phyloP scores from a whole-genome alignment of 257 asterid species.

The Plectranthus barbatus region DNA sequence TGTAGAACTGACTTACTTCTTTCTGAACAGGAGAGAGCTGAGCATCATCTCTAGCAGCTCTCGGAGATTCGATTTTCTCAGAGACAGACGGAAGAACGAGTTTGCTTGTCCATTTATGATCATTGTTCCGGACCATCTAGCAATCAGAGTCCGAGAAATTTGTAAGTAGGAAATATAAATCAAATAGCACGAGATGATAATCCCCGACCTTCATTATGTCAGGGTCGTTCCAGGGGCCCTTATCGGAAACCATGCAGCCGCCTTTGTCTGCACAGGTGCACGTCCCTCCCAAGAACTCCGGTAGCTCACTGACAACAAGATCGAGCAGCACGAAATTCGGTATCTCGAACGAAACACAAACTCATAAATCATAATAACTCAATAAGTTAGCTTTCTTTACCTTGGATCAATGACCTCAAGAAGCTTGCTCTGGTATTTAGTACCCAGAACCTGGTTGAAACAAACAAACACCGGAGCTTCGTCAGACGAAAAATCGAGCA shows the following conservation, averaged over 20 bases:
- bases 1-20: constrained; percentile 43
- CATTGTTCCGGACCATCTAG: constrained; percentile 79
- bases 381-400: constrained; percentile 20
- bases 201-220: constrained; percentile 75
- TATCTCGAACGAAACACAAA: neutral
- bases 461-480: neutral
- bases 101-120: constrained; percentile 67
- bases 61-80: constrained; percentile 39
- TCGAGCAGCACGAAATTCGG: neutral
- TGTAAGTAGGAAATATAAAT: neutral
- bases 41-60: neutral
- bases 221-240: constrained; percentile 93
- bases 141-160: neutral
- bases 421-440: constrained; percentile 86
- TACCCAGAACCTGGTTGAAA: constrained; percentile 65
- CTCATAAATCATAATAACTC: neutral
- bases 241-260: constrained; percentile 88
- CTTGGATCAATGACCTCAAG: constrained; percentile 93
- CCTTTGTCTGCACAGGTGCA: constrained; percentile 90
- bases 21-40: constrained; percentile 44
- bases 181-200: neutral
- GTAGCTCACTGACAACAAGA: constrained; percentile 70
- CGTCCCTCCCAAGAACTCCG: constrained; percentile 94
- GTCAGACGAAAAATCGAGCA: neutral
- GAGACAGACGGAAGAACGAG: constrained; percentile 30